Conservation (phyloP, 2,329 filamentous ascomycete genomes). For the Arthrobotrys musiformis region DNA sequence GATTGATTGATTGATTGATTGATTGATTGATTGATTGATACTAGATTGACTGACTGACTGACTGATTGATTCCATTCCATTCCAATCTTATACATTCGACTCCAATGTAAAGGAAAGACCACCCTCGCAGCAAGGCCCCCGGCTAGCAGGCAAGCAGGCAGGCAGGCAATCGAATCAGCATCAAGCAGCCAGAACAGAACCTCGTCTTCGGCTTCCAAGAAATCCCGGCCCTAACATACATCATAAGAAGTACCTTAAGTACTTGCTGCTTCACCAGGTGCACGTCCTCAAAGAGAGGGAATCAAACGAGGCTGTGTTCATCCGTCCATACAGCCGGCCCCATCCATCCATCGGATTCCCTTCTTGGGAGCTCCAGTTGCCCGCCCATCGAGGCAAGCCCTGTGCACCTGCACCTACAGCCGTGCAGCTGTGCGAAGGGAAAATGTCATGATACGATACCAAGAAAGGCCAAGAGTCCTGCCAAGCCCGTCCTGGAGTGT, state of each 20-base stretch:
- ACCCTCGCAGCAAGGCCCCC: background rate
- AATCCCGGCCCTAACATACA: background rate
- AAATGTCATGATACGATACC: constrained; percentile 54
- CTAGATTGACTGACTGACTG: background rate
- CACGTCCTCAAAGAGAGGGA: no score
- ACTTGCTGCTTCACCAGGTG: background rate
- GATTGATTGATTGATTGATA: background rate
- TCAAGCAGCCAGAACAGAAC: no score
- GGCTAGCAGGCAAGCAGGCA: no score
- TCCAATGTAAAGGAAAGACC: background rate
- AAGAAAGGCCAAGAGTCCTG: constrained; percentile 35
- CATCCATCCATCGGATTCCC: constrained; percentile 6
- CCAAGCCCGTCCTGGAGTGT: constrained; percentile 20
- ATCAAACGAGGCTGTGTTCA: constrained; percentile 29
- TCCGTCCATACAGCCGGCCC: constrained; percentile 14
- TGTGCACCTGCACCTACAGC: no score
- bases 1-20: background rate
- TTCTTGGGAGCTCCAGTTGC: constrained; percentile 32
- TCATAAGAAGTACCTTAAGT: background rate
- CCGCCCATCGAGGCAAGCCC: background rate
- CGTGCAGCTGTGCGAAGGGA: background rate
- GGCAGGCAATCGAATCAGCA: no score
- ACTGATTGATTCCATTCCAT: background rate
- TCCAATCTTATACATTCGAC: background rate
- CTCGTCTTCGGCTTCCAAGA: constrained; percentile 6